Conservation (phyloP, 306 rosid genomes). For the Rosa chinensis region DNA sequence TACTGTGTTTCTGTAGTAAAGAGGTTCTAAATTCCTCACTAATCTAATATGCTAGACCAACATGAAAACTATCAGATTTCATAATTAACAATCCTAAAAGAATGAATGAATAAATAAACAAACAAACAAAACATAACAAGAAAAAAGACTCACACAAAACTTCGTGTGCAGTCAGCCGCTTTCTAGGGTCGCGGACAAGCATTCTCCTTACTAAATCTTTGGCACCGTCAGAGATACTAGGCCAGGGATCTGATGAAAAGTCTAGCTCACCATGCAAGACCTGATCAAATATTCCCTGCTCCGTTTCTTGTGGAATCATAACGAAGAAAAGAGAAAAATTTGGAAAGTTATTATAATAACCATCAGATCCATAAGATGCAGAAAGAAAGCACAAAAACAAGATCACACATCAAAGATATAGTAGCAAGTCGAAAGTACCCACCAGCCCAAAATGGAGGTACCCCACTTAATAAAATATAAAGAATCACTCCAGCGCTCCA, state of each 20-base stretch:
- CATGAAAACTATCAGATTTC: not conserved
- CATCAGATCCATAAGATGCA: not conserved
- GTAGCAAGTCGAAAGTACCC: conserved; percentile 29
- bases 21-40: not conserved
- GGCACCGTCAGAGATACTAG: conserved; percentile 89
- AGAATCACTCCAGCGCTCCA: conserved; percentile 99
- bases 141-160: conserved; percentile 74
- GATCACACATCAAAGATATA: not conserved
- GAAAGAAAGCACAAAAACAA: not conserved
- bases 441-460: conserved; percentile 99
- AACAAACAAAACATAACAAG: conserved; percentile 8
- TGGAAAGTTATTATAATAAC: conserved; percentile 4
- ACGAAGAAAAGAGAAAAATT: conserved; percentile 14
- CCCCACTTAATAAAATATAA: conserved; percentile 96
- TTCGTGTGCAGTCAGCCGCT: conserved; percentile 77
- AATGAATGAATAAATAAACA: conserved; percentile 15
- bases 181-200: conserved; percentile 90
- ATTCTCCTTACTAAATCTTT: conserved; percentile 92
- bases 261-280: conserved; percentile 89
- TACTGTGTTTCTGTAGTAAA: not conserved
- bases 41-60: not conserved
- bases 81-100: not conserved
- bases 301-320: conserved; percentile 49
- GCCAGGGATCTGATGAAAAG: conserved; percentile 94
- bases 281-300: conserved; percentile 94